Evolutionary conservation across 1,284 basidiomycete genomes (phyloP).

Genomic region (Sanghuangporus sanghuang): DNA sequence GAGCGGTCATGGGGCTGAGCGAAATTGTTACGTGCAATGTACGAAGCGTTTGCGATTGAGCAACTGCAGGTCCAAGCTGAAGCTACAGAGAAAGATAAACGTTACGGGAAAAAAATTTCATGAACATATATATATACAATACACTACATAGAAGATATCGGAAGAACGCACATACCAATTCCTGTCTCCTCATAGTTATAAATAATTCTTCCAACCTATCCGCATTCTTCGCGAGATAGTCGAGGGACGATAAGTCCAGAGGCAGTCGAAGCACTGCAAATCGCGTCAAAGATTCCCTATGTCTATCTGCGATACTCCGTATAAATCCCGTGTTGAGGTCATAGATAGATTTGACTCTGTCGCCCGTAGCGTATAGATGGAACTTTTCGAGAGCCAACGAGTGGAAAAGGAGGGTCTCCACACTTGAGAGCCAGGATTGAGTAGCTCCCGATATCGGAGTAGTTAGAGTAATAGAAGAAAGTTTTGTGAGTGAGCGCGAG

Average conservation of each 20-base stretch:
- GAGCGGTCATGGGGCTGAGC: not conserved
- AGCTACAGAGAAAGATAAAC: slow-evolving; percentile 30
- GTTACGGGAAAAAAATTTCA: not conserved
- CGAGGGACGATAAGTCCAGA: slow-evolving; percentile 43
- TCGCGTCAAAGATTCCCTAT: slow-evolving; percentile 44
- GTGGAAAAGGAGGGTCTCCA: slow-evolving; percentile 39
- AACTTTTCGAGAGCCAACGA: slow-evolving; percentile 47
- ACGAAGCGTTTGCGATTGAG: slow-evolving; percentile 35
- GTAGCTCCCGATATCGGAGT: slow-evolving; percentile 33
- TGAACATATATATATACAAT: not conserved
- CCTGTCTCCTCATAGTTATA: slow-evolving; percentile 42
- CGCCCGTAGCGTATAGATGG: slow-evolving; percentile 54
- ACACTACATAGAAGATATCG: not conserved
- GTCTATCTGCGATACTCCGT: slow-evolving; percentile 39
- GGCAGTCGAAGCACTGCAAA: slow-evolving; percentile 63
- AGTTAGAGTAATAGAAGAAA: slow-evolving; percentile 57
- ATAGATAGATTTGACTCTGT: slow-evolving; percentile 24
- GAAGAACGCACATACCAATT: slow-evolving; percentile 37
- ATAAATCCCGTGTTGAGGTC: slow-evolving; percentile 44
- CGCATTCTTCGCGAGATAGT: slow-evolving; percentile 51
- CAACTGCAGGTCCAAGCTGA: slow-evolving; percentile 26
- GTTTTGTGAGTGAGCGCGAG: slow-evolving; percentile 32
- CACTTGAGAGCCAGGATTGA: slow-evolving; percentile 38
- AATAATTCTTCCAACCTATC: slow-evolving; percentile 54
- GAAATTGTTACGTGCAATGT: slow-evolving; percentile 48